Evolutionary conservation across 306 rosid genomes (phyloP).

Genomic region (Acacia melanoxylon): DNA sequence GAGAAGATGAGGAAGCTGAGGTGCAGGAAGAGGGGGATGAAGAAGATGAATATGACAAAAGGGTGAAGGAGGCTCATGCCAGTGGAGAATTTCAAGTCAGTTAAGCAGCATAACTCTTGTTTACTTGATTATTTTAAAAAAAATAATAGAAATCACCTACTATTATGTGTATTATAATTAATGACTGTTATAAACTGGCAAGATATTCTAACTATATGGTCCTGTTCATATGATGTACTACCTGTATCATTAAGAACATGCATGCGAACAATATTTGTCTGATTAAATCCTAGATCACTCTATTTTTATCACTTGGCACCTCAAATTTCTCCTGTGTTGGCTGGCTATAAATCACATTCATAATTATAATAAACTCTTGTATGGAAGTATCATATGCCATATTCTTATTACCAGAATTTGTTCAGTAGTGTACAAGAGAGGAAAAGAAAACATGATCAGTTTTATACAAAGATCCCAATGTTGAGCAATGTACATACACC

Average conservation of each 20-base stretch:
- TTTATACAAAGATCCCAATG: background rate
- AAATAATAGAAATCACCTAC: slow-evolving; percentile 16
- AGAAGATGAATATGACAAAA: slow-evolving; percentile 69
- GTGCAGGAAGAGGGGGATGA: slow-evolving; percentile 53
- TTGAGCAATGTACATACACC: background rate
- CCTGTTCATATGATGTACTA: slow-evolving; percentile 33
- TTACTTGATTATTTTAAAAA: background rate
- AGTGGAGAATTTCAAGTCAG: slow-evolving; percentile 68
- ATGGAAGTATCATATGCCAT: background rate
- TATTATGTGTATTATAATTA: slow-evolving; percentile 39
- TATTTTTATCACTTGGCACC: slow-evolving; percentile 15
- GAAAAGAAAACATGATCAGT: background rate
- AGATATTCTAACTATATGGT: slow-evolving; percentile 10
- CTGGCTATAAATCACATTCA: background rate
- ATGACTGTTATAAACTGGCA: slow-evolving; percentile 23
- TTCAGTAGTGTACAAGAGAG: background rate
- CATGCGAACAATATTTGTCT: slow-evolving; percentile 29
- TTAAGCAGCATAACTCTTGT: slow-evolving; percentile 34
- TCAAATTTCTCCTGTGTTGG: background rate
- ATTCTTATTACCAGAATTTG: background rate
- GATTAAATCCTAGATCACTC: slow-evolving; percentile 22
- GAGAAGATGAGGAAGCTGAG: slow-evolving; percentile 30
- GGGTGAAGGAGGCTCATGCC: slow-evolving; percentile 71
- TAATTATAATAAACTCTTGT: background rate
- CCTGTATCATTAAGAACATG: slow-evolving; percentile 28